These are phyloP conservation scores for Dillenia turbinata DNA, from an alignment of 164 flowering plant genomes.

Conservation along the genomic window DNA sequence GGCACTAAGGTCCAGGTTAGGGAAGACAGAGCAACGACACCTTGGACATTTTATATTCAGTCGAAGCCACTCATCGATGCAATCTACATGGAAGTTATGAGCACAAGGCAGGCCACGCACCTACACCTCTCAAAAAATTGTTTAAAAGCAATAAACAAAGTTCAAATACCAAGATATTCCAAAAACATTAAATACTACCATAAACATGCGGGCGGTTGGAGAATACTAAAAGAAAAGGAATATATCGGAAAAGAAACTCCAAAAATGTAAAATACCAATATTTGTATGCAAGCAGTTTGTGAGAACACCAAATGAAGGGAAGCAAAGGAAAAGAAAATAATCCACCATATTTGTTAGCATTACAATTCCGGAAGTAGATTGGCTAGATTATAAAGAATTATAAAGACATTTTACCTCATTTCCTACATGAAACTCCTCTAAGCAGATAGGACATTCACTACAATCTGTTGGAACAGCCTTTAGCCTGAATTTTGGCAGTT, in stretches of 20 bases:
- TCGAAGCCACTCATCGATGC: constrained; percentile 97
- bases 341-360: too few relatives aligned
- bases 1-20: constrained; percentile 95
- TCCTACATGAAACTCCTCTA: constrained; percentile 89
- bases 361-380: background rate
- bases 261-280: background rate
- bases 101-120: constrained; percentile 99
- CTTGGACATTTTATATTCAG: constrained; percentile 95
- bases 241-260: background rate
- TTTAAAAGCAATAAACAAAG: too few relatives aligned
- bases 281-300: too few relatives aligned
- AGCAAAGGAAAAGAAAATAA: too few relatives aligned
- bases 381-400: background rate
- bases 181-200: too few relatives aligned
- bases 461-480: constrained; percentile 98
- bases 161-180: too few relatives aligned
- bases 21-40: constrained; percentile 93
- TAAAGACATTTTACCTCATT: constrained; percentile 62
- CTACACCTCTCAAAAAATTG: constrained; percentile 32
- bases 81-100: constrained; percentile 94
- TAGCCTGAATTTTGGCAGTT: constrained; percentile 90
- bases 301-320: too few relatives aligned
- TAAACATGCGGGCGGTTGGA: too few relatives aligned
- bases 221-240: too few relatives aligned
- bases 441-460: constrained; percentile 96